phyloP scores from a whole-genome alignment of 345 rosid species.

The Populus nigra region DNA sequence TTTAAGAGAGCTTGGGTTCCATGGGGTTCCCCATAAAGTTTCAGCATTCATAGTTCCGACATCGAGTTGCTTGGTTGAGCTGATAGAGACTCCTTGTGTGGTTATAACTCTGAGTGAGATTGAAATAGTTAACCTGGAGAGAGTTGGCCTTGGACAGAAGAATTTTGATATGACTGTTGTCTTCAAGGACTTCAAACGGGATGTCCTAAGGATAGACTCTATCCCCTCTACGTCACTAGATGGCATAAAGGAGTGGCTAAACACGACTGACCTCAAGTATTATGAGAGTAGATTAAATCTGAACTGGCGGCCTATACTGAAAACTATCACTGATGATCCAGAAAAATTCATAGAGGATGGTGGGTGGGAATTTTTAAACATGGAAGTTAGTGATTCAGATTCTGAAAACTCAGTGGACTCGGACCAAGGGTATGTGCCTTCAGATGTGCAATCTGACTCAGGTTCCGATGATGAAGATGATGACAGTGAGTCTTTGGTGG shows the following conservation, averaged over 20 bases:
- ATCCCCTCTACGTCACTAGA: constrained; percentile 75
- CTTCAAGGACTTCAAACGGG: constrained; percentile 90
- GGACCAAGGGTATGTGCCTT: constrained; percentile 85
- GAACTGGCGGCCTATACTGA: constrained; percentile 88
- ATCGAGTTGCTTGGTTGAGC: constrained; percentile 85
- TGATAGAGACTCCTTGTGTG: constrained; percentile 73
- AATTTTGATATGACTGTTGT: constrained; percentile 89
- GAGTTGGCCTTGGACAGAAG: constrained; percentile 90
- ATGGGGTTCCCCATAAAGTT: constrained; percentile 82
- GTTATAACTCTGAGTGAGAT: constrained; percentile 85
- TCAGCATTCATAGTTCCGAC: constrained; percentile 84
- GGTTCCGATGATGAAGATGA: constrained; percentile 54
- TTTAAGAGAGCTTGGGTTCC: constrained; percentile 87
- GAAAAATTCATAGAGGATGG: constrained; percentile 81
- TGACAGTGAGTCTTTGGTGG: constrained; percentile 73
- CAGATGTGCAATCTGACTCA: constrained; percentile 79
- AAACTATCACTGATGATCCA: constrained; percentile 85
- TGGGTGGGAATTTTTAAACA: constrained; percentile 89
- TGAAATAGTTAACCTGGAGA: constrained; percentile 93
- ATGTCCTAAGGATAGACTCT: constrained; percentile 80
- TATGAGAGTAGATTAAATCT: constrained; percentile 93
- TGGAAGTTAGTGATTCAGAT: constrained; percentile 86
- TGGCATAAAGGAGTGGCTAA: constrained; percentile 91
- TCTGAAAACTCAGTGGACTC: constrained; percentile 76
- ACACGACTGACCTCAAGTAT: constrained; percentile 85